Evolutionary conservation across 495 filamentous ascomycete species (phyloP), one percentile per base, ranked within the genome.

Genomic region (Trichoderma parareesei): DNA sequence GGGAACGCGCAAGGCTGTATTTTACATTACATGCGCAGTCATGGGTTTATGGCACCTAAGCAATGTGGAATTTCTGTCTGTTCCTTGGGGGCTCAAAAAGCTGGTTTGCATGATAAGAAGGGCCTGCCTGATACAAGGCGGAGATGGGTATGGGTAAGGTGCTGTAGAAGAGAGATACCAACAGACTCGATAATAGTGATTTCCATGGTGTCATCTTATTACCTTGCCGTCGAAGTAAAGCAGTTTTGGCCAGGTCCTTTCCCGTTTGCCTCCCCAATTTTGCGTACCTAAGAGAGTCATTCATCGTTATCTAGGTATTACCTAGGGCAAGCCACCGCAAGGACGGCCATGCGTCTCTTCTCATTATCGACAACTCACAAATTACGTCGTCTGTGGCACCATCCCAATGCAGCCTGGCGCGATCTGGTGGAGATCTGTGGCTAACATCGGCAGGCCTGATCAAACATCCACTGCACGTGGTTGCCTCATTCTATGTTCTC

Each of bases 401-500:
- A 57, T 57, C 53, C 53, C 53, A 57, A 57, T 57, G 53, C 6
- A 57, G 53, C 20, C 37, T 57, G 53, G 53, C 53, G 53, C 53
- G 53, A 57, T 57, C 53, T 57, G 53, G 53, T 8, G 27, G 14
- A 57, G 53, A 57, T 57, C 53, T 57, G 20, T 57, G 53, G 53
- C 53, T 57, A 33, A 57, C 20, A 57, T 33, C 27, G 53, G 27
- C 53, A 57, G 14, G 27, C 10, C 7, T 37, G 53, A 57, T 18
- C 13, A 3, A 5, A 27, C 27, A 2, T 27, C 27, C 10, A 33
- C 11, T 27, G 53, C 53, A 57, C 53, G 53, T 57, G 53, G 53
- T 27, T 57, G 20, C 53, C 33, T 57, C 53, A 37, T 57, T 57
- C 53, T 27, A 27, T 27, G 27, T 27, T 27, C 27, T 27, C 27